A percentile compares a stretch with the other conserved stretches of the same genome.
These are phyloP conservation scores for Trametes versicolor DNA, from an alignment of 1,284 basidiomycete genomes.

Conservation along the genomic window DNA sequence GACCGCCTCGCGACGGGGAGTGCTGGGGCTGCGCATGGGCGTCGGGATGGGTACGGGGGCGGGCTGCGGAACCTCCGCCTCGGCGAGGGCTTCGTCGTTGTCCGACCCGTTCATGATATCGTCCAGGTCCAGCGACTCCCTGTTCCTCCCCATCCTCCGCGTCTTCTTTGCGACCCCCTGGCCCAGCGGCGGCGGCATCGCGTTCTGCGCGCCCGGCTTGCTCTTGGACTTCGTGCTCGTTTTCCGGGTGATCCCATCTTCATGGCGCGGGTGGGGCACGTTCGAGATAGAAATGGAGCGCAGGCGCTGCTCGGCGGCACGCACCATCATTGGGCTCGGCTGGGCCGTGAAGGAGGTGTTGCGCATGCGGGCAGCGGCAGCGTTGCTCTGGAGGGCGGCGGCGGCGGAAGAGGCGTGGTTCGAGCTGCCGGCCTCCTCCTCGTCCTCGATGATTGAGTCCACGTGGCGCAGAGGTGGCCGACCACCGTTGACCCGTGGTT, in stretches of 20 bases:
- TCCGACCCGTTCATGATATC: slow-evolving; percentile 77
- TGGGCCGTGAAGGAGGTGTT: slow-evolving; percentile 36
- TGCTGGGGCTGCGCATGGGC: slow-evolving; percentile 32
- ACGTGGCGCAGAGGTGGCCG: slow-evolving; percentile 59
- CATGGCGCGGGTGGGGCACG: slow-evolving; percentile 35
- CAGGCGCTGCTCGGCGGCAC: slow-evolving; percentile 32
- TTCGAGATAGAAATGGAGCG: slow-evolving; percentile 43
- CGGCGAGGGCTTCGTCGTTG: slow-evolving; percentile 53
- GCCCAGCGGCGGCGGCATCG: slow-evolving; percentile 24
- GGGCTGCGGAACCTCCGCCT: background rate
- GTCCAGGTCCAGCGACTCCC: slow-evolving; percentile 78
- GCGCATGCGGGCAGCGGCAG: slow-evolving; percentile 34
- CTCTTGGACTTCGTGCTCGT: slow-evolving; percentile 3
- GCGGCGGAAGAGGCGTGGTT: slow-evolving; percentile 39
- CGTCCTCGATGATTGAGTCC: slow-evolving; percentile 64
- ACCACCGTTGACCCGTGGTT: slow-evolving; percentile 17
- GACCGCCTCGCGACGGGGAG: slow-evolving; percentile 23
- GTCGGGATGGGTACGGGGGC: background rate
- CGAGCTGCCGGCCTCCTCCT: slow-evolving; percentile 44
- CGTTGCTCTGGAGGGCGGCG: slow-evolving; percentile 33
- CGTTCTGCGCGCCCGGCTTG: slow-evolving; percentile 26
- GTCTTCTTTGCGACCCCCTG: slow-evolving; percentile 47
- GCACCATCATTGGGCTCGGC: slow-evolving; percentile 30
- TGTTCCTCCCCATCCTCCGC: slow-evolving; percentile 61
- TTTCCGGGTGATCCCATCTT: slow-evolving; percentile 33